Base-by-base conservation (phyloP, 1,284 basidiomycete species). In the Tranzscheliella williamsii region DNA sequence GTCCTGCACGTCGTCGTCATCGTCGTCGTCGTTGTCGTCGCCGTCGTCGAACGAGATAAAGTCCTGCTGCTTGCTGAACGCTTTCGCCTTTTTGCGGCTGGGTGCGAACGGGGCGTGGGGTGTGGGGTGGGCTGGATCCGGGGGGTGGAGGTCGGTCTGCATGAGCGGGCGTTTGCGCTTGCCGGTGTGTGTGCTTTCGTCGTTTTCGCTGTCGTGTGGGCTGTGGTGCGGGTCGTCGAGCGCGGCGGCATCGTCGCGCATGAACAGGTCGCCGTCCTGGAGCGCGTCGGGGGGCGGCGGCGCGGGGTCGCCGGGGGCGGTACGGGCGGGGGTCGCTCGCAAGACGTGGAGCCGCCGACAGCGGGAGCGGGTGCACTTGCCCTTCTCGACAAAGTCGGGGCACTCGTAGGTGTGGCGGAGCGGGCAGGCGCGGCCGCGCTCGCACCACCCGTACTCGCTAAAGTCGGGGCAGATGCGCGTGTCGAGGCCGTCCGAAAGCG, bases 321-420 rank as follows among this genome's bases (percentile, higher is more conserved):
- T 34, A 7, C 13, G 22, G 18, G 35, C 23, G 5, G 41, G 27
- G 23, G 17, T 29, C 24, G 58, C 62, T 3, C 70, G 44, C 11
- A 70, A 43, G 31, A 73, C 49, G 30, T 76, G 75, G 8, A 67
- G 55, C 21, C 75, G 38, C 33, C 67, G 57, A 32, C 75, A 76
- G 0, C 50, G 53, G 15, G 55, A 55, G 13, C 51, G 44, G 2
- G 48, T 32, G 43, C 73, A 76, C 27, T 42, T 55, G 9, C 75
- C 73, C 17, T 49, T 53, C 21, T 66, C 64, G 12, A 67, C 56
- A 41, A 73, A 76, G 30, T 73, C 72, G 2, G 72, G 70, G 39
- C 72, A 75, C 21, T 76, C 75, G 34, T 63, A 73, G 24, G 75
- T 69, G 38, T 77, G 75, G 18, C 73, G 48, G 40, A 54, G 16